phyloP scores from a whole-genome alignment of 495 filamentous ascomycete species.

The Xylaria scruposa region DNA sequence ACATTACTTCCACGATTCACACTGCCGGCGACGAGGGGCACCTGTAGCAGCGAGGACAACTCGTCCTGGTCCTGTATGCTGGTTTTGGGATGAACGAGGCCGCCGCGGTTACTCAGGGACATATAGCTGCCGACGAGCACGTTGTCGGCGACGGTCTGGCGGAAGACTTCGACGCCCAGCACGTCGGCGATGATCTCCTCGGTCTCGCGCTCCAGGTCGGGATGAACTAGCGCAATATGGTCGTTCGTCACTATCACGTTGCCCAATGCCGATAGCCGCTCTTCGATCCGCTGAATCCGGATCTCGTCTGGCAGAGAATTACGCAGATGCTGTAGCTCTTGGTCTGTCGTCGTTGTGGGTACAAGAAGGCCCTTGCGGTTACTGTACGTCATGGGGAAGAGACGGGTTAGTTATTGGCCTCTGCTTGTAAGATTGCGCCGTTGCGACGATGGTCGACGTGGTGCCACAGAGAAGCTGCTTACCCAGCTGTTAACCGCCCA shows the following conservation, averaged over 20 bases:
- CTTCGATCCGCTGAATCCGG: conserved; percentile 93
- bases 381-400: conserved; percentile 50
- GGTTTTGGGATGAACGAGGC: conserved; percentile 96
- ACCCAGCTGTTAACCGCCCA: conserved; percentile 94
- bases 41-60: conserved; percentile 89
- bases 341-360: conserved; percentile 94
- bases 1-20: conserved; percentile 92
- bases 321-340: conserved; percentile 95
- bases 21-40: conserved; percentile 91
- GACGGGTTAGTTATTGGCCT: conserved; percentile 17
- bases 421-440: conserved; percentile 25
- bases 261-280: conserved; percentile 91
- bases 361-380: conserved; percentile 97
- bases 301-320: conserved; percentile 90
- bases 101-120: conserved; percentile 93
- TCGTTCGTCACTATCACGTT: conserved; percentile 98
- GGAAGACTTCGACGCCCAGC: conserved; percentile 96
- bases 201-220: conserved; percentile 95
- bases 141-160: conserved; percentile 96
- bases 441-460: background rate
- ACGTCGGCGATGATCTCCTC: conserved; percentile 97
- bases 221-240: conserved; percentile 94
- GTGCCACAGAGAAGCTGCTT: conserved; percentile 41
- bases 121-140: conserved; percentile 96
- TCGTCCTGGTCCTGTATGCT: conserved; percentile 97